phyloP scores from a whole-genome alignment of 202 grass and related monocot species.

The Bolboschoenoplectus hybrid region DNA sequence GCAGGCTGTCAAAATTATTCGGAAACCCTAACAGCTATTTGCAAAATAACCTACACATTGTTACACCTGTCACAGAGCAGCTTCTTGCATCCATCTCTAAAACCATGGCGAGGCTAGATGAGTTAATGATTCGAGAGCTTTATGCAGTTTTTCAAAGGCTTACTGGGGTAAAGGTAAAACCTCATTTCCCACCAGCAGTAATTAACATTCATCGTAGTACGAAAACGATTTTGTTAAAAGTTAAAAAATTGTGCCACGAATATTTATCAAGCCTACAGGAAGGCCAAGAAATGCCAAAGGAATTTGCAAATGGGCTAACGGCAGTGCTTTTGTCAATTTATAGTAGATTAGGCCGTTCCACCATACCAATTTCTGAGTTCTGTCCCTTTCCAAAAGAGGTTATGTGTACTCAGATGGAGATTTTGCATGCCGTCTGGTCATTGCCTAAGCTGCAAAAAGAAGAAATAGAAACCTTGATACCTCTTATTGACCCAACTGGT shows the following conservation, averaged over 20 bases:
- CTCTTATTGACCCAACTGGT: constrained; percentile 44
- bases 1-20: constrained; percentile 34
- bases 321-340: constrained; percentile 44
- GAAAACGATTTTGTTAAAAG: constrained; percentile 29
- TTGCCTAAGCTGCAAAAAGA: constrained; percentile 37
- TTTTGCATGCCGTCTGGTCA: constrained; percentile 44
- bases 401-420: constrained; percentile 36
- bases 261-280: constrained; percentile 25
- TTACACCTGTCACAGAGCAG: constrained; percentile 19
- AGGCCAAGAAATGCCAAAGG: constrained; percentile 40
- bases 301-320: constrained; percentile 45
- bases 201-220: background rate
- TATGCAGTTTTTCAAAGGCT: constrained; percentile 40
- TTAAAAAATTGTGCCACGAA: constrained; percentile 20
- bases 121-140: constrained; percentile 45
- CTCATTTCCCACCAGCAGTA: constrained; percentile 41
- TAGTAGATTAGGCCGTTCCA: constrained; percentile 31
- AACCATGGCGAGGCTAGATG: constrained; percentile 41
- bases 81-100: constrained; percentile 37
- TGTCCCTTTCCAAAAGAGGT: constrained; percentile 40
- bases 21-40: constrained; percentile 33
- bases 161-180: constrained; percentile 27
- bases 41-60: constrained; percentile 4
- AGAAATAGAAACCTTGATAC: constrained; percentile 35
- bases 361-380: constrained; percentile 37